These are phyloP conservation scores for Didymella keratinophila DNA, from an alignment of 2,329 filamentous ascomycete genomes.

Conservation along the genomic window DNA sequence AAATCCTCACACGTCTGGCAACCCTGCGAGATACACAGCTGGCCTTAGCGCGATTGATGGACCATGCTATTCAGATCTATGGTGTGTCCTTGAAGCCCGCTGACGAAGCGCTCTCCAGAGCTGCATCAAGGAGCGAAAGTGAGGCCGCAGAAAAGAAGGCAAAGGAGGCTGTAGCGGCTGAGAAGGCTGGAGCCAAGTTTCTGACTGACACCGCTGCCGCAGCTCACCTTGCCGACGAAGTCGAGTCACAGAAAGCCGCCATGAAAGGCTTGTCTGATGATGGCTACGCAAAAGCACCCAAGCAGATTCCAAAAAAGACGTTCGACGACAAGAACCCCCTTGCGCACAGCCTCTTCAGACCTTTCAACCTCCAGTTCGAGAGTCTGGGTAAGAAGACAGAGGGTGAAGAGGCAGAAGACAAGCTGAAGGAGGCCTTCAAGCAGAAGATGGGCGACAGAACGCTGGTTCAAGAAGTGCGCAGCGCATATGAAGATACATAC, in stretches of 20 bases:
- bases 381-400: constrained; percentile 30
- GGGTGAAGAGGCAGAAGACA: constrained; percentile 9
- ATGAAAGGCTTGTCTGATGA: constrained; percentile 44
- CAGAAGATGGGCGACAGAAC: constrained; percentile 28
- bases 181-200: constrained; percentile 2
- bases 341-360: constrained; percentile 43
- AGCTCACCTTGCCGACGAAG: constrained; percentile 37
- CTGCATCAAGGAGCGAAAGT: neutral
- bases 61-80: constrained; percentile 34
- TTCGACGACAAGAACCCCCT: constrained; percentile 38
- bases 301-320: constrained; percentile 16
- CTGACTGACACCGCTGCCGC: constrained; percentile 24
- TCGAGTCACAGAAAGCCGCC: constrained; percentile 37
- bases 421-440: constrained; percentile 19
- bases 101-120: constrained; percentile 17
- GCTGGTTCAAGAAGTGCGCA: constrained; percentile 36
- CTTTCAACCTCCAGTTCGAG: constrained; percentile 39
- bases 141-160: neutral
- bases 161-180: neutral
- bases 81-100: constrained; percentile 26
- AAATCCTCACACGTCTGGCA: constrained; percentile 36
- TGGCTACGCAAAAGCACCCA: constrained; percentile 31
- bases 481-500: constrained; percentile 40
- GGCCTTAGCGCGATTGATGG: constrained; percentile 36
- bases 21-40: constrained; percentile 43